Percentiles rank a stretch among this genome's conserved stretches.
Conservation (phyloP, 208 protist genomes). For the Trypanosoma mega region DNA sequence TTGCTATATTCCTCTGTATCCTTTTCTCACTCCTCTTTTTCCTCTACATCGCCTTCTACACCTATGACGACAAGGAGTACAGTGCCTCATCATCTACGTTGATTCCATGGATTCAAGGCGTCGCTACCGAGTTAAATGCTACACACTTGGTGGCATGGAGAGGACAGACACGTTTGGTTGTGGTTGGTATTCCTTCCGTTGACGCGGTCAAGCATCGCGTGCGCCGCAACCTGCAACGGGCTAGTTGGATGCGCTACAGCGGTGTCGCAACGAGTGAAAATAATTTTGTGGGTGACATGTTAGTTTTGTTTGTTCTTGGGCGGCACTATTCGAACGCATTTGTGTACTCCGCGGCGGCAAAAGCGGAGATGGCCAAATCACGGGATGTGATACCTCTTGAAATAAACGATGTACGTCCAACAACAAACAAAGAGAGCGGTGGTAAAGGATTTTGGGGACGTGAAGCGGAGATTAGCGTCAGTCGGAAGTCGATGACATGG, state of each 20-base stretch:
- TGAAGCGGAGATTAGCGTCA: conserved; percentile 35
- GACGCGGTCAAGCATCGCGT: conserved; percentile 23
- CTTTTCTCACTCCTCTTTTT: too few species aligned
- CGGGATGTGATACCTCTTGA: conserved; percentile 31
- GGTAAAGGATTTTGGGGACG: conserved; percentile 30
- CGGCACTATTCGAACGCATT: conserved; percentile 3
- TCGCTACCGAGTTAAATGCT: too few species aligned
- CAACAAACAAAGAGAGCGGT: conserved; percentile 28
- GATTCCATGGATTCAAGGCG: too few species aligned
- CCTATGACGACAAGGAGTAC: too few species aligned
- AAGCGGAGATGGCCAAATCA: conserved; percentile 30
- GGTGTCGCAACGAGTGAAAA: conserved; percentile 39
- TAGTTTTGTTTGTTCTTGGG: conserved; percentile 24
- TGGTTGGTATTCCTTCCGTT: conserved; percentile 42
- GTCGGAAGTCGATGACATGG: conserved; percentile 40
- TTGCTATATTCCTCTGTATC: too few species aligned
- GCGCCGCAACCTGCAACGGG: conserved; percentile 37
- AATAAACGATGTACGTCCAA: conserved; percentile 32
- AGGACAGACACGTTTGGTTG: conserved; percentile 23
- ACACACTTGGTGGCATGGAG: conserved; percentile 14
- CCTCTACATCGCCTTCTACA: too few species aligned
- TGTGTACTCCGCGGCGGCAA: conserved; percentile 24
- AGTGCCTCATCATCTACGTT: too few species aligned
- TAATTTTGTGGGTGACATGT: conserved; percentile 27
- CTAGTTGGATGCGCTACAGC: conserved; percentile 36